These are phyloP conservation scores for Cladosporium sp. DNA, from an alignment of 2,329 filamentous ascomycete genomes.

Conservation along the genomic window DNA sequence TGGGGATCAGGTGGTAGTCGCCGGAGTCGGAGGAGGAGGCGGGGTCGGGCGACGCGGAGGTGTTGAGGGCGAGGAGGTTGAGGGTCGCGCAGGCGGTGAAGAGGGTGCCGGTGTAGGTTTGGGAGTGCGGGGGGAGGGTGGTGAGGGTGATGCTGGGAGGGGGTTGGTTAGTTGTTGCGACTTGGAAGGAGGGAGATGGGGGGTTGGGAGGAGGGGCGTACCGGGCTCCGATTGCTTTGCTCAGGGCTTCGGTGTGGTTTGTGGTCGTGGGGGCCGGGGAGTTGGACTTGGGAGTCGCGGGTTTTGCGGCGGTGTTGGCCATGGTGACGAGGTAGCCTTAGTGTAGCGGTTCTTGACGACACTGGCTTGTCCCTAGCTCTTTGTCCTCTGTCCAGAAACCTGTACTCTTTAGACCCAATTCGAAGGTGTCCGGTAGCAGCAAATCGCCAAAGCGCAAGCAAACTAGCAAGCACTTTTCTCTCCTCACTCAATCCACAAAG, in stretches of 20 bases:
- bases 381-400: no score
- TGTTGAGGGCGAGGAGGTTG: conserved; percentile 57
- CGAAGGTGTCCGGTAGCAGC: no score
- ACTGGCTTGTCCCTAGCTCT: no score
- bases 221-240: conserved; percentile 57
- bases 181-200: neutral
- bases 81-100: conserved; percentile 57
- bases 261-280: conserved; percentile 35
- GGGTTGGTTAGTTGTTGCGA: neutral
- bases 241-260: conserved; percentile 45
- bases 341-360: no score
- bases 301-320: conserved; percentile 51
- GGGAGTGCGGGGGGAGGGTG: conserved; percentile 44
- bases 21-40: conserved; percentile 38
- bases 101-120: conserved; percentile 54
- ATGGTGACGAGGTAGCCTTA: conserved; percentile 29
- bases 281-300: conserved; percentile 45
- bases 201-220: conserved; percentile 27
- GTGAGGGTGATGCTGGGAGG: conserved; percentile 50
- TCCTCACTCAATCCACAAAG: neutral
- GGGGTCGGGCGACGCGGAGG: conserved; percentile 24
- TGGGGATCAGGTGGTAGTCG: conserved; percentile 56
- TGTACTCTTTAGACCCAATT: no score
- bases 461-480: neutral
- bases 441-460: neutral